phyloP scores from a whole-genome alignment of 352 stramenopile species.

The Globisporangium middletonii region DNA sequence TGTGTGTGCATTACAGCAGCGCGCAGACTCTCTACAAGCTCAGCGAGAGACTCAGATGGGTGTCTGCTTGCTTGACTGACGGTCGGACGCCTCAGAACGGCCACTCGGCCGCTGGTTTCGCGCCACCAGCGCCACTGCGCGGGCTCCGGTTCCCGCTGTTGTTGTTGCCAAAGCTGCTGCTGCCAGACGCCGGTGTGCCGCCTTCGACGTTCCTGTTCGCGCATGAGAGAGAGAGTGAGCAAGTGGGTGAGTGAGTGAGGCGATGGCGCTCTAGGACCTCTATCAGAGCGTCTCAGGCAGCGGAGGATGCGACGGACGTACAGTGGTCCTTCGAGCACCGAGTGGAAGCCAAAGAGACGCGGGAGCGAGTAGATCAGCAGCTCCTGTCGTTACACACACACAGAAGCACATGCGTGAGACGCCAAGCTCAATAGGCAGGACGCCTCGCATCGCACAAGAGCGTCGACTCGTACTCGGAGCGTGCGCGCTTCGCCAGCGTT shows the following conservation, averaged over 20 bases:
- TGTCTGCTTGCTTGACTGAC: neutral
- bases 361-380: constrained; percentile 74
- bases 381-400: constrained; percentile 26
- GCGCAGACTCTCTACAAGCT: too few relatives aligned
- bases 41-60: too few relatives aligned
- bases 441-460: too few relatives aligned
- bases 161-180: constrained; percentile 24
- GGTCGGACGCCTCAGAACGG: constrained; percentile 40
- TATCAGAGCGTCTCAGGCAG: too few relatives aligned
- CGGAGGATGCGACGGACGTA: constrained; percentile 21
- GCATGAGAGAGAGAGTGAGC: neutral
- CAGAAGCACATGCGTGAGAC: too few relatives aligned
- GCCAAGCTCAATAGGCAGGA: too few relatives aligned
- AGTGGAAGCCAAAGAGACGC: constrained; percentile 73
- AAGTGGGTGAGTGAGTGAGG: neutral
- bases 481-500: constrained; percentile 67
- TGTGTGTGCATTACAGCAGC: too few relatives aligned
- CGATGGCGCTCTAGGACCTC: neutral
- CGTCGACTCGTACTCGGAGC: constrained; percentile 9
- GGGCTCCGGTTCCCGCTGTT: constrained; percentile 24
- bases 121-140: constrained; percentile 8
- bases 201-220: constrained; percentile 40
- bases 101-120: constrained; percentile 60
- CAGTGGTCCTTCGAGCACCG: constrained; percentile 60
- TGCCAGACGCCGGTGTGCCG: constrained; percentile 9